phyloP scores from a whole-genome alignment of 2,329 filamentous ascomycete genomes.

The Phialophora chinensis region DNA sequence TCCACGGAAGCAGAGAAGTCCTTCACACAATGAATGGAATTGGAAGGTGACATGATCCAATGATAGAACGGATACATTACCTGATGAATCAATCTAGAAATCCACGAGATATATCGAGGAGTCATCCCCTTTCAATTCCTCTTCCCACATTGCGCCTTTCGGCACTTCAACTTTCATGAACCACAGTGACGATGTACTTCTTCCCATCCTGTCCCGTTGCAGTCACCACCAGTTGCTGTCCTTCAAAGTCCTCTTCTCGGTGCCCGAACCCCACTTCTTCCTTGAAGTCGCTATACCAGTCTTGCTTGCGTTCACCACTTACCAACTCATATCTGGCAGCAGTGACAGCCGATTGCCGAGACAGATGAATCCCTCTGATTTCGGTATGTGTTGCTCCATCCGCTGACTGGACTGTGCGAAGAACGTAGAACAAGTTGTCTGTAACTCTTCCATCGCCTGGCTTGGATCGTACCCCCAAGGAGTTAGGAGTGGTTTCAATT shows the following conservation, averaged over 20 bases:
- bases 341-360: slow-evolving; percentile 25
- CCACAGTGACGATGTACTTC: slow-evolving; percentile 25
- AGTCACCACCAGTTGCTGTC: slow-evolving; percentile 20
- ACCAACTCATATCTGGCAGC: slow-evolving; percentile 27
- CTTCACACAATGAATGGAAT: neutral
- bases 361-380: slow-evolving; percentile 26
- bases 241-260: slow-evolving; percentile 19
- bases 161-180: slow-evolving; percentile 24
- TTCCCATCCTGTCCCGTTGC: slow-evolving; percentile 23
- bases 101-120: neutral
- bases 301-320: slow-evolving; percentile 25
- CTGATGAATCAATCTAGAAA: neutral
- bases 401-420: slow-evolving; percentile 16
- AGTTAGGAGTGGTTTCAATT: slow-evolving; percentile 27
- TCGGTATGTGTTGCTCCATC: slow-evolving; percentile 20
- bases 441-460: slow-evolving; percentile 23
- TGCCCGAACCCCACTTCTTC: slow-evolving; percentile 15
- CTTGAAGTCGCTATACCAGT: slow-evolving; percentile 26
- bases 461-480: slow-evolving; percentile 25
- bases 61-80: neutral
- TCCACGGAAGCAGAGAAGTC: neutral
- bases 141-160: neutral
- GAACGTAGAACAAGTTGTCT: slow-evolving; percentile 27
- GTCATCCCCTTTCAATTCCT: neutral
- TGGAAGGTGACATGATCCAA: neutral